Evolutionary conservation across 2,329 filamentous ascomycete species (phyloP).

Genomic region (Ilyonectria sp.): DNA sequence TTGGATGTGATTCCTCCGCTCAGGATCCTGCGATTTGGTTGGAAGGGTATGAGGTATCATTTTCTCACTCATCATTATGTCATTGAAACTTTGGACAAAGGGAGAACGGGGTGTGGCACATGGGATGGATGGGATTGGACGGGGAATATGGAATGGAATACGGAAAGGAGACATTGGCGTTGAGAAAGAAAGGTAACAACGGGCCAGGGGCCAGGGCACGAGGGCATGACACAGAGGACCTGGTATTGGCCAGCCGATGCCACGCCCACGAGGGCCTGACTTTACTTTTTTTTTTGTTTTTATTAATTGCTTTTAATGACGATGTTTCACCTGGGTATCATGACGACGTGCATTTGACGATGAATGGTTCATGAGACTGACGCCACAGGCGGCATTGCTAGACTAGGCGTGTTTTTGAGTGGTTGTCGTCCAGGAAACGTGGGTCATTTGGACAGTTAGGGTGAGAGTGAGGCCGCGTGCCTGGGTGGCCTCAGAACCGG

Average conservation of each 20-base stretch:
- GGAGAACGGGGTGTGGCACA: constrained; percentile 3
- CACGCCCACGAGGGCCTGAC: background rate
- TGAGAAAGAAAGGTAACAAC: constrained; percentile 24
- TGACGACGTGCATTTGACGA: constrained; percentile 1
- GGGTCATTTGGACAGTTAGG: background rate
- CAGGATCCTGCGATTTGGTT: background rate
- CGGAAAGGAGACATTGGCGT: constrained; percentile 31
- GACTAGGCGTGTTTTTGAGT: background rate
- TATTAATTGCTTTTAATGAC: constrained; percentile 25
- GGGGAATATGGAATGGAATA: constrained; percentile 21
- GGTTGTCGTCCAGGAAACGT: background rate
- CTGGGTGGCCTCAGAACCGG: constrained; percentile 22
- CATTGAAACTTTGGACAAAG: constrained; percentile 10
- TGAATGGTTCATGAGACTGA: background rate
- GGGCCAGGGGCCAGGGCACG: background rate
- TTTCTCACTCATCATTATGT: constrained; percentile 1
- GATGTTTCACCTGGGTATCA: constrained; percentile 24
- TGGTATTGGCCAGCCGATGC: constrained; percentile 8
- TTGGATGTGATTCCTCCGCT: constrained; percentile 28
- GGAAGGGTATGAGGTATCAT: background rate
- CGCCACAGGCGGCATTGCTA: background rate
- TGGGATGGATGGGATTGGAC: constrained; percentile 6
- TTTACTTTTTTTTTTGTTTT: constrained; percentile 1
- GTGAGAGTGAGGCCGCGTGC: background rate
- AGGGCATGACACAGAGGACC: background rate